Evolutionary conservation across 352 stramenopile species (phyloP).

Genomic region (Plasmopara viticola): DNA sequence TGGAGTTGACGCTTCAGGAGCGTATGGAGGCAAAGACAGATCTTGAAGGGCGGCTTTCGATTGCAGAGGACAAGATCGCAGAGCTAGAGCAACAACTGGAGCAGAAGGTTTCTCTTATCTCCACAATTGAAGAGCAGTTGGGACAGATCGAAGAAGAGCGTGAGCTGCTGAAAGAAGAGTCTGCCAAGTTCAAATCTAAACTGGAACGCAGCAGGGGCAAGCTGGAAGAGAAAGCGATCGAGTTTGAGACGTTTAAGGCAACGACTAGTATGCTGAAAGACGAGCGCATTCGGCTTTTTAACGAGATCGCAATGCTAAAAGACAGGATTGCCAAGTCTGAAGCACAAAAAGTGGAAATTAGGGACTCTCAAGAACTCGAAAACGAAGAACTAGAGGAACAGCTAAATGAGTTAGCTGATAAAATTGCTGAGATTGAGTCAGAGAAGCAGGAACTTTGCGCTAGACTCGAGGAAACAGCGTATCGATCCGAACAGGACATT

Average conservation of each 20-base stretch:
- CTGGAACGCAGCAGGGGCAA: constrained; percentile 39
- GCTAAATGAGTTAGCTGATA: constrained; percentile 47
- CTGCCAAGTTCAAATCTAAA: constrained; percentile 38
- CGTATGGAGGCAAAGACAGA: constrained; percentile 36
- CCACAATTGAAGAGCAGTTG: constrained; percentile 45
- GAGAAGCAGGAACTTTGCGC: constrained; percentile 42
- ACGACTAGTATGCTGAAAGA: constrained; percentile 60
- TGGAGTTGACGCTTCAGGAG: constrained; percentile 49
- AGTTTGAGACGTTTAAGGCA: constrained; percentile 52
- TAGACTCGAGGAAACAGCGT: constrained; percentile 30
- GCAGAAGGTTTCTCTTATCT: constrained; percentile 47
- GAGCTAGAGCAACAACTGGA: constrained; percentile 49
- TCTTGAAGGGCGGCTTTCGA: constrained; percentile 40
- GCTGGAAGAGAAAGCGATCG: constrained; percentile 59
- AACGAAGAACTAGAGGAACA: constrained; percentile 55
- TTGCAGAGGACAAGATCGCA: constrained; percentile 42
- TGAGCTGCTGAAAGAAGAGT: constrained; percentile 39
- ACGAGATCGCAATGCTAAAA: constrained; percentile 50
- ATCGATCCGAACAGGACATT: constrained; percentile 42
- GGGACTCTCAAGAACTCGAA: constrained; percentile 36
- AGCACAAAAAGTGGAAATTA: constrained; percentile 37
- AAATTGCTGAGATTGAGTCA: constrained; percentile 50
- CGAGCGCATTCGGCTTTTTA: constrained; percentile 43
- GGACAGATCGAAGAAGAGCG: constrained; percentile 38
- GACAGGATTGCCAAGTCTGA: constrained; percentile 39